These are phyloP conservation scores for Calendula officinalis DNA, from an alignment of 129 eudicot species.

Conservation along the genomic window DNA sequence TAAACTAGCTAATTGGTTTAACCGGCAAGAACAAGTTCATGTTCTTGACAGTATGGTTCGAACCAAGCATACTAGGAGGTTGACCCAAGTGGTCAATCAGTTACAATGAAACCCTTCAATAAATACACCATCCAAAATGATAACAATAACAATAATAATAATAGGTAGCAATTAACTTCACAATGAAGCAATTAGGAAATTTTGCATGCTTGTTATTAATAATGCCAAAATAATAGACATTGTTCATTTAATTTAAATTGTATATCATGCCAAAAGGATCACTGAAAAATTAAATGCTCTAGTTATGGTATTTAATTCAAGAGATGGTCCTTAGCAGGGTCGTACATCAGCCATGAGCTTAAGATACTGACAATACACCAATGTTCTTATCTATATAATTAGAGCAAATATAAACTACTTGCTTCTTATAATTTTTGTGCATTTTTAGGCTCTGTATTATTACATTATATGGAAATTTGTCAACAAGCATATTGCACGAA, in stretches of 20 bases:
- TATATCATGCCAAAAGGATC: slow-evolving; percentile 22
- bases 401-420: background rate
- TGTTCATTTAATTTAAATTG: slow-evolving; percentile 1
- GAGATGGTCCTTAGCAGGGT: slow-evolving; percentile 20
- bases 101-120: too few species aligned
- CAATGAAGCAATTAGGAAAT: background rate
- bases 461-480: background rate
- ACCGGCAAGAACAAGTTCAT: too few species aligned
- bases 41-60: too few species aligned
- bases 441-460: background rate
- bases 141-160: background rate
- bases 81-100: too few species aligned
- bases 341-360: slow-evolving; percentile 4
- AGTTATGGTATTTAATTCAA: slow-evolving; percentile 10
- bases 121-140: background rate
- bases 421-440: background rate
- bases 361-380: slow-evolving; percentile 14
- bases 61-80: too few species aligned
- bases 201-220: background rate
- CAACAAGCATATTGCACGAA: background rate
- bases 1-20: too few species aligned
- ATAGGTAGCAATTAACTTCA: too few species aligned
- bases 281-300: slow-evolving; percentile 12
- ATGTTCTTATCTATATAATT: slow-evolving; percentile 3
- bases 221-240: slow-evolving; percentile 8